Evolutionary conservation across 2,329 filamentous ascomycete genomes (phyloP).

Genomic region (Orbilia brochopaga): DNA sequence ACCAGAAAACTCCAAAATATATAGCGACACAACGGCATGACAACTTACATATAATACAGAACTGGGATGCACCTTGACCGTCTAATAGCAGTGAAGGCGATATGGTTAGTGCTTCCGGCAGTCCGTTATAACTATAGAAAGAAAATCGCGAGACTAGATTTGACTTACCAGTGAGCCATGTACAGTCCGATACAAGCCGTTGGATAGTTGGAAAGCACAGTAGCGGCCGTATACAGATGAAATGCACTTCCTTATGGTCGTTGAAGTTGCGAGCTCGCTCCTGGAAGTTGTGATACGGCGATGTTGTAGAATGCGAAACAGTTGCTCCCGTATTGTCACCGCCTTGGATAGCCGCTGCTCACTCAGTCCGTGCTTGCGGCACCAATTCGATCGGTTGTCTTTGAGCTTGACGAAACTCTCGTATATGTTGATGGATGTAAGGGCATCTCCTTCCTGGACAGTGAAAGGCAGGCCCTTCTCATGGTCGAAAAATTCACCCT

Average conservation of each 20-base stretch:
- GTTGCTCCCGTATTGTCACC: conserved; percentile 81
- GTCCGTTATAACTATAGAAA: conserved; percentile 86
- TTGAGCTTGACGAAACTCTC: conserved; percentile 83
- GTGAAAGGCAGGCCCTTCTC: conserved; percentile 67
- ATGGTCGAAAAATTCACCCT: conserved; percentile 34
- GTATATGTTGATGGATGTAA: conserved; percentile 90
- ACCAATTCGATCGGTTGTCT: conserved; percentile 82
- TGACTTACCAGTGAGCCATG: conserved; percentile 16
- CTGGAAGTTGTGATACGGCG: conserved; percentile 76
- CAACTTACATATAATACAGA: conserved; percentile 84
- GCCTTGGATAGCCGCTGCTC: conserved; percentile 84
- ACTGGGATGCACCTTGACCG: conserved; percentile 89
- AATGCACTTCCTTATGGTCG: conserved; percentile 32
- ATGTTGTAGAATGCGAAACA: conserved; percentile 83
- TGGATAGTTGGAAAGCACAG: conserved; percentile 55
- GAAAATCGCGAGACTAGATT: conserved; percentile 58
- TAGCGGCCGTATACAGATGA: conserved; percentile 56
- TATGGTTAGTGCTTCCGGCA: too few species aligned
- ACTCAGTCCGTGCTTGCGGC: conserved; percentile 82
- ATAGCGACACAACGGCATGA: conserved; percentile 58
- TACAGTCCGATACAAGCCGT: conserved; percentile 20
- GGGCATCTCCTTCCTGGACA: conserved; percentile 87
- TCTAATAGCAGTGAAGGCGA: conserved; percentile 76
- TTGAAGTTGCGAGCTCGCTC: conserved; percentile 56
- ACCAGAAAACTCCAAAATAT: conserved; percentile 65